Conservation (phyloP, 2,329 filamentous ascomycete species). For the Sporothrix phasma region DNA sequence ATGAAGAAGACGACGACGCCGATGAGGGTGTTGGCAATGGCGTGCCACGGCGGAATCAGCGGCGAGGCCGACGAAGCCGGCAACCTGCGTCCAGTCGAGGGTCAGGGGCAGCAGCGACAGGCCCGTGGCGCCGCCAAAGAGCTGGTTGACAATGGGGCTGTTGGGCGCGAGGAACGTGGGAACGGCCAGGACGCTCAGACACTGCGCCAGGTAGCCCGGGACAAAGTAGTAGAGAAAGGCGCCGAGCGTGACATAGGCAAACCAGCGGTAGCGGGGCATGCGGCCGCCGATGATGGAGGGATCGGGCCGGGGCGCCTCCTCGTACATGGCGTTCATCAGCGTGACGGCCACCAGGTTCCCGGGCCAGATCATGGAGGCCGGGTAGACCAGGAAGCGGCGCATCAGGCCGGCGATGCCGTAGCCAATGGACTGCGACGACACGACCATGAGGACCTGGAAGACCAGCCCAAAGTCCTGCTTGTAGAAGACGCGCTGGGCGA, state of each 20-base stretch:
- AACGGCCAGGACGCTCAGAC: constrained; percentile 38
- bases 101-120: constrained; percentile 35
- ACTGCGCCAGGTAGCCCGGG: constrained; percentile 40
- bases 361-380: constrained; percentile 67
- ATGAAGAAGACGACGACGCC: constrained; percentile 58
- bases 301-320: constrained; percentile 41
- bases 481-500: constrained; percentile 63
- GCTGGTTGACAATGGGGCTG: constrained; percentile 37
- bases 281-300: constrained; percentile 49
- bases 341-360: constrained; percentile 55
- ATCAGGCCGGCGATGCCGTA: constrained; percentile 62
- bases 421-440: constrained; percentile 59
- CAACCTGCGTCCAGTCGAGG: constrained; percentile 50
- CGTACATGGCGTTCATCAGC: constrained; percentile 64
- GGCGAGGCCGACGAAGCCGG: constrained; percentile 59
- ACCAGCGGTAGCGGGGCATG: constrained; percentile 48
- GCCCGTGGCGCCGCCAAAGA: constrained; percentile 39
- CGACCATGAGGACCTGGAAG: constrained; percentile 56
- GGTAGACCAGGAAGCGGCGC: constrained; percentile 53
- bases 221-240: constrained; percentile 46
- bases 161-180: constrained; percentile 39
- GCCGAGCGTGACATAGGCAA: constrained; percentile 31
- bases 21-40: constrained; percentile 62
- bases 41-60: constrained; percentile 61
- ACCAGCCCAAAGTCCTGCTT: constrained; percentile 56